Evolutionary conservation across 2,329 filamentous ascomycete species (phyloP).

Genomic region (Hypoxylon sp.): DNA sequence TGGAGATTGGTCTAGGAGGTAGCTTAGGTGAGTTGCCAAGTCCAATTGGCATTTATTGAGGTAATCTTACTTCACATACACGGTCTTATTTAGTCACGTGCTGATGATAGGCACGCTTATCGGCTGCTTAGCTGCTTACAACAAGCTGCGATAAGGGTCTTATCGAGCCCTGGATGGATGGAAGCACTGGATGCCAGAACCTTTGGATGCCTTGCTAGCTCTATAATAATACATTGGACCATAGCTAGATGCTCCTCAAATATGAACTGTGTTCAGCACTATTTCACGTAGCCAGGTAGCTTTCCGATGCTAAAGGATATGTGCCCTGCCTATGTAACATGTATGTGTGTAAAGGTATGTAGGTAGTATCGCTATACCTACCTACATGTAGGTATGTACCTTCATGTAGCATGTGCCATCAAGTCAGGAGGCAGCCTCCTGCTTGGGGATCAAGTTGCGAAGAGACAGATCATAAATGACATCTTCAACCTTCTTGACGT

Average conservation of each 20-base stretch:
- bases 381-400: too few relatives aligned
- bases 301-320: too few relatives aligned
- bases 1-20: neutral
- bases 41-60: neutral
- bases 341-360: too few relatives aligned
- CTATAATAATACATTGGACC: neutral
- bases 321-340: too few relatives aligned
- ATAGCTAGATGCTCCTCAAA: too few relatives aligned
- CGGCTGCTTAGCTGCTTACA: too few relatives aligned
- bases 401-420: too few relatives aligned
- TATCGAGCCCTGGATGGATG: too few relatives aligned
- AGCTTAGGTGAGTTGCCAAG: conserved; percentile 9
- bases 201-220: neutral
- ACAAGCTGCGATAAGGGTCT: neutral
- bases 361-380: too few relatives aligned
- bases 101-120: neutral
- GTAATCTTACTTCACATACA: neutral
- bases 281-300: too few relatives aligned
- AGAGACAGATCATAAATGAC: conserved; percentile 96
- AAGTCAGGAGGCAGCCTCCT: conserved; percentile 36
- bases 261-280: too few relatives aligned
- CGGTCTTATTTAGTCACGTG: neutral
- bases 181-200: too few relatives aligned
- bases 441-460: conserved; percentile 78
- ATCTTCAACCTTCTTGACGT: conserved; percentile 97